phyloP scores from a whole-genome alignment of 805 yeast species.

The Kodamaea neixiangensis region DNA sequence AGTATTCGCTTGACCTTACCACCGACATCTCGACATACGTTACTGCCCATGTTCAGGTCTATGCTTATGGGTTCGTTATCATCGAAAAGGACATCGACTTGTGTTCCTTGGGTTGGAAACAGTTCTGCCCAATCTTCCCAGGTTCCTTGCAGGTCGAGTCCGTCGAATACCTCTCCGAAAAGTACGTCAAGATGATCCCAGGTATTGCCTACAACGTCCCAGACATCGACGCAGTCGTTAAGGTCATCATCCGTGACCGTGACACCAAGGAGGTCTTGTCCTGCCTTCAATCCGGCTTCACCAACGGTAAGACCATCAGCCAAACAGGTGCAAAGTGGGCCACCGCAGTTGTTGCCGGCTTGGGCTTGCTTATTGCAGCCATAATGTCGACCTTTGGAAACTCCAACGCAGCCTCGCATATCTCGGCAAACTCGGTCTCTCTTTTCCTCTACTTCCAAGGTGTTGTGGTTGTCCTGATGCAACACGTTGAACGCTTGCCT shows the following conservation, averaged over 20 bases:
- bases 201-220: slow-evolving; percentile 86
- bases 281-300: slow-evolving; percentile 73
- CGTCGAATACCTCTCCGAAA: slow-evolving; percentile 54
- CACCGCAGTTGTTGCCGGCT: slow-evolving; percentile 85
- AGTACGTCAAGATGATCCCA: slow-evolving; percentile 63
- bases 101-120: slow-evolving; percentile 73
- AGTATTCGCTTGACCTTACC: slow-evolving; percentile 67
- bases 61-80: slow-evolving; percentile 82
- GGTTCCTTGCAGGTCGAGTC: slow-evolving; percentile 80
- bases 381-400: slow-evolving; percentile 81
- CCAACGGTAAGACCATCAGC: slow-evolving; percentile 74
- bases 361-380: slow-evolving; percentile 84
- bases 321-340: slow-evolving; percentile 81
- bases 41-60: slow-evolving; percentile 68
- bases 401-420: slow-evolving; percentile 85
- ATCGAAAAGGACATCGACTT: slow-evolving; percentile 59
- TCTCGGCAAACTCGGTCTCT: slow-evolving; percentile 83
- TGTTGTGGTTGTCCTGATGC: slow-evolving; percentile 81
- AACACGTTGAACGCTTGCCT: slow-evolving; percentile 81
- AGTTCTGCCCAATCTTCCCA: slow-evolving; percentile 86
- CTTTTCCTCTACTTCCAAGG: slow-evolving; percentile 86
- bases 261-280: slow-evolving; percentile 52
- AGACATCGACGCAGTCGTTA: slow-evolving; percentile 78
- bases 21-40: slow-evolving; percentile 69
- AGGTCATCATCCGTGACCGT: slow-evolving; percentile 49